Percentiles rank a stretch among this genome's conserved stretches.
phyloP scores from a whole-genome alignment of 805 yeast species.

The Candida maris region DNA sequence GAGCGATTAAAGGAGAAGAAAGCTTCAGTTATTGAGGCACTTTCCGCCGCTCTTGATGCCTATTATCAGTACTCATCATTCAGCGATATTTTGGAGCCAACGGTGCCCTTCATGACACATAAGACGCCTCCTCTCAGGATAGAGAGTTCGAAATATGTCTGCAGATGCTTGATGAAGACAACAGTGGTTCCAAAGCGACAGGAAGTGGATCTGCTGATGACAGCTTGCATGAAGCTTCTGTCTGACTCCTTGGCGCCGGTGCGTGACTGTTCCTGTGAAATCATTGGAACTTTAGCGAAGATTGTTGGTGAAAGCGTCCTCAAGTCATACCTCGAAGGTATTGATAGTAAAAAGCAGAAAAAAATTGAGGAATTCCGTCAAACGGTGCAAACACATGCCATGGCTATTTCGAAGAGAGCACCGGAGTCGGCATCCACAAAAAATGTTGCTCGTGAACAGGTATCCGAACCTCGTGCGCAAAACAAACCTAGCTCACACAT shows the following conservation, averaged over 20 bases:
- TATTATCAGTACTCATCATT: conserved; percentile 51
- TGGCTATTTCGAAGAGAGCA: conserved; percentile 9
- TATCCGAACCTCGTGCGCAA: background rate
- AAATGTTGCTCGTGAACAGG: background rate
- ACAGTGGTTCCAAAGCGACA: conserved; percentile 42
- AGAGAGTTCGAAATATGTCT: conserved; percentile 63
- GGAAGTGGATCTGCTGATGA: conserved; percentile 58
- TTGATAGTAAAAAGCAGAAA: conserved; percentile 65
- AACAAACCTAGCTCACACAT: background rate
- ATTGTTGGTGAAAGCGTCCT: conserved; percentile 73
- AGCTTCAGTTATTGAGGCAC: conserved; percentile 66
- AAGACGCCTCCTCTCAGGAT: conserved; percentile 81
- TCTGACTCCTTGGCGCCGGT: conserved; percentile 83
- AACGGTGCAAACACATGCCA: conserved; percentile 51
- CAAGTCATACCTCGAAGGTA: conserved; percentile 53
- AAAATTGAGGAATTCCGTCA: conserved; percentile 62
- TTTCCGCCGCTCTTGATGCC: conserved; percentile 63
- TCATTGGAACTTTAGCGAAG: conserved; percentile 78
- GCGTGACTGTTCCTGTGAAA: conserved; percentile 71
- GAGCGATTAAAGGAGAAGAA: conserved; percentile 91
- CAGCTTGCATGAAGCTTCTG: conserved; percentile 56
- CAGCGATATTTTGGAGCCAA: conserved; percentile 55
- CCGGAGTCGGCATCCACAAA: background rate
- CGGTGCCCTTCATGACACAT: conserved; percentile 58
- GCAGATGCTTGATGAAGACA: conserved; percentile 56